Percentiles rank a stretch among this genome's conserved stretches.
Conservation (phyloP, 768 basidiomycete species). For the Hypholoma fasciculare region DNA sequence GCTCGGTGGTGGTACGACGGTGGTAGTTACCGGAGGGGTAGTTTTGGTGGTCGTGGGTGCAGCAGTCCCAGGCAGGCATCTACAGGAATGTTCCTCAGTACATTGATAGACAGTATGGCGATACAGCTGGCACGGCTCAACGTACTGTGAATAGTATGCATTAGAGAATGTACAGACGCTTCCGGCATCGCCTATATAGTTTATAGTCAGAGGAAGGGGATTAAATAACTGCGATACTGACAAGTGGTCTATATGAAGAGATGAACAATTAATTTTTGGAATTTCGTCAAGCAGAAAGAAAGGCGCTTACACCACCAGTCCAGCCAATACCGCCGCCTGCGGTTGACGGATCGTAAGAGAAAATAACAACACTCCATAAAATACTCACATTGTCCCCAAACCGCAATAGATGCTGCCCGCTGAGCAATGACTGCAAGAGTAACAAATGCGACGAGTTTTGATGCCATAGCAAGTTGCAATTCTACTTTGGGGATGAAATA, state of each 20-base stretch:
- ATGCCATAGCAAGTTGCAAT: conserved; percentile 9
- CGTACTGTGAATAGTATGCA: conserved; percentile 33
- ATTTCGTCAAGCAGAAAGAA: neutral
- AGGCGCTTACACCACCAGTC: conserved; percentile 23
- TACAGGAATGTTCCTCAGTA: neutral
- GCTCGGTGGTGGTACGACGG: neutral
- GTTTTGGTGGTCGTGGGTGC: conserved; percentile 3
- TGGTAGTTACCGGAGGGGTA: conserved; percentile 2
- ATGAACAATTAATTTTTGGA: too few species aligned
- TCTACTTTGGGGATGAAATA: neutral
- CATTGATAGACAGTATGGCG: too few species aligned
- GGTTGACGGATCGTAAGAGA: neutral
- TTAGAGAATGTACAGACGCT: conserved; percentile 27
- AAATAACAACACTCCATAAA: neutral
- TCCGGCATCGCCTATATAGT: conserved; percentile 24
- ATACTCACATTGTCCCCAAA: conserved; percentile 31
- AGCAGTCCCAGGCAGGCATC: conserved; percentile 15
- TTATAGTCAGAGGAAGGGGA: neutral
- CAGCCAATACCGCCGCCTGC: conserved; percentile 29
- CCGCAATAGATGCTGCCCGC: conserved; percentile 22
- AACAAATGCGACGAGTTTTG: conserved; percentile 25
- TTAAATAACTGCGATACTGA: conserved; percentile 1
- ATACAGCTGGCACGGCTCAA: neutral
- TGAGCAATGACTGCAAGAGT: conserved; percentile 23
- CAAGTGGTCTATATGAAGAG: conserved; percentile 10